Percentiles rank a stretch among this genome's conserved stretches.
Conservation (phyloP, 2,329 filamentous ascomycete genomes). For the Phoma sp. region DNA sequence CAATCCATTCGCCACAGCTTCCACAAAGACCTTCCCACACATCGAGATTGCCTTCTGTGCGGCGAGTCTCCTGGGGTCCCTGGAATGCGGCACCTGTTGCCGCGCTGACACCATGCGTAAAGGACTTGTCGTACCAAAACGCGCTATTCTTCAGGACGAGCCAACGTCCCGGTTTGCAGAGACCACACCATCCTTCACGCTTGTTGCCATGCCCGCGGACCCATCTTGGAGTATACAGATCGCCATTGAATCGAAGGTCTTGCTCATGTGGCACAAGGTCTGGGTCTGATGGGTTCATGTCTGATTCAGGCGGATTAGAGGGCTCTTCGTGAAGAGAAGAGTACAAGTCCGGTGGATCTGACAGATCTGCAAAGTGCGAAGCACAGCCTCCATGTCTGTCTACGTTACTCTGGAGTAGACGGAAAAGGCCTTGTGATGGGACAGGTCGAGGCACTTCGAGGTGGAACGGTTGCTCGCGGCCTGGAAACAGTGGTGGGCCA, state of each 20-base stretch:
- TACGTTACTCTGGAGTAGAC: constrained; percentile 76
- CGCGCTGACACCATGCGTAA: constrained; percentile 84
- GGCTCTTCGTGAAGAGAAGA: constrained; percentile 77
- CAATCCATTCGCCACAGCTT: constrained; percentile 80
- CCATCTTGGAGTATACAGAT: constrained; percentile 84
- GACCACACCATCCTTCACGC: constrained; percentile 87
- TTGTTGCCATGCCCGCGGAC: constrained; percentile 86
- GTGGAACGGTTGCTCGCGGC: constrained; percentile 59
- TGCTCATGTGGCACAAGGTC: constrained; percentile 80
- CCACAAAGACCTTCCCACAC: constrained; percentile 82
- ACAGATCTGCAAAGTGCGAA: constrained; percentile 73
- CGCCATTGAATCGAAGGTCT: constrained; percentile 74
- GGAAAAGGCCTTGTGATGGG: constrained; percentile 74
- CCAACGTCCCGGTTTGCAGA: constrained; percentile 86
- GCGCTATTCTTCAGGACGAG: constrained; percentile 88
- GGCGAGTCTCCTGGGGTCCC: constrained; percentile 74
- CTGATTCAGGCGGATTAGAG: constrained; percentile 74
- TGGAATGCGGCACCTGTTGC: constrained; percentile 80
- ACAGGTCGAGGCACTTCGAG: constrained; percentile 62
- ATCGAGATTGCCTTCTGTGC: constrained; percentile 80
- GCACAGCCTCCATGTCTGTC: constrained; percentile 68
- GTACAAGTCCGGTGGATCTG: constrained; percentile 78
- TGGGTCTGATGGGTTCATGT: constrained; percentile 80
- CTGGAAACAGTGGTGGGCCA: constrained; percentile 53
- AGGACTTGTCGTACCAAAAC: constrained; percentile 93